Base-by-base conservation (phyloP, 2,329 filamentous ascomycete genomes). In the Plectosphaerella plurivora region DNA sequence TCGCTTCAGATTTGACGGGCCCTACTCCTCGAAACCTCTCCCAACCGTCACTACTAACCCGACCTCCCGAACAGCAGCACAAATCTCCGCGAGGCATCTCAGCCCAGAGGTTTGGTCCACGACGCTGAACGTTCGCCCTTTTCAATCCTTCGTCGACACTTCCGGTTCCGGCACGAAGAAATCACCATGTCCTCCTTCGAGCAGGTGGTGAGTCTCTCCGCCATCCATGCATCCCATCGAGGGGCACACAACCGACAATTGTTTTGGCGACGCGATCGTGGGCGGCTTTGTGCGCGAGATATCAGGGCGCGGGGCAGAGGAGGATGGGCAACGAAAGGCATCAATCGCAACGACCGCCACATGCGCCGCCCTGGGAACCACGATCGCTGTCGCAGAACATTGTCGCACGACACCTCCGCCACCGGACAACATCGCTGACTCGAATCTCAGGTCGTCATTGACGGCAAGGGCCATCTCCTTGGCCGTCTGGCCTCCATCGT, bases 381-480 rank as follows among this genome's bases (percentile, higher is more conserved):
- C 18, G 9, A 18, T 33, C 39, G 28, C 47, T 22, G 39, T 36
- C 16, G 28, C 51, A 24, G 46, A 22, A 18, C 39, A n/a, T 33
- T 22, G 53, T 20, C 15, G 16, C 48, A 14, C 9, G 3, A 25
- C n/a, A 18, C 47, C 35, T 10, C 33, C 11, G 10, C 16, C 12
- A 20, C 9, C 20, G 15, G 25, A 24, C 53, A 55, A 46, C n/a
- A 47, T 51, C 7, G 54, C 57, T 60, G 49, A 67, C 74, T 72
- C 62, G 68, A 62, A 62, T 45, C 57, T 55, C 59, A 96, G 91
- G 87, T 97, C 82, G 89, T 97, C 82, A 96, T 99, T 76, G 94
- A 99, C 87, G 94, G 92, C 90, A 99, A 99, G 88, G 94, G 94
- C 81, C 94, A 99, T 82, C 89, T 99, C 76, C 91, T 99, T 78